Percentiles rank a stretch among this genome's conserved stretches.
phyloP scores from a whole-genome alignment of 371 early-diverging fungal species.

The Funneliformis caledonium region DNA sequence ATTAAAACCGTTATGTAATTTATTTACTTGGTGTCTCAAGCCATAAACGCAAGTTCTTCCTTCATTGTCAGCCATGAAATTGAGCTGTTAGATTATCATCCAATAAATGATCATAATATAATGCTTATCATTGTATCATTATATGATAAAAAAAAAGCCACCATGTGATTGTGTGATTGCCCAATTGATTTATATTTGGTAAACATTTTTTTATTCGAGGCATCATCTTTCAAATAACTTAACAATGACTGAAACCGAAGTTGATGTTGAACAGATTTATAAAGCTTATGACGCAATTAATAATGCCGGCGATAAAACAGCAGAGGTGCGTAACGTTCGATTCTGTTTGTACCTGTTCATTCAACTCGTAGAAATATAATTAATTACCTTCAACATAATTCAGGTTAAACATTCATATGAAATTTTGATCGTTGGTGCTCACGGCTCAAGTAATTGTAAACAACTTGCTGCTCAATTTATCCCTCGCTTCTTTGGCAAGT shows the following conservation, averaged over 20 bases:
- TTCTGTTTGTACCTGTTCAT: neutral
- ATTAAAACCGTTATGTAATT: neutral
- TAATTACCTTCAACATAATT: neutral
- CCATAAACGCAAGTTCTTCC: constrained; percentile 51
- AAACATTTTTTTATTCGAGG: neutral
- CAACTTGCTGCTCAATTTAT: constrained; percentile 48
- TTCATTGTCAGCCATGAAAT: constrained; percentile 4
- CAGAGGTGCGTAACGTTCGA: constrained; percentile 40
- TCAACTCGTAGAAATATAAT: neutral
- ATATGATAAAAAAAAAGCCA: too few species aligned
- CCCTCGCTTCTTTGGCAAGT: constrained; percentile 47
- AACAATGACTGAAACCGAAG: constrained; percentile 36
- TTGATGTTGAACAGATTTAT: constrained; percentile 47
- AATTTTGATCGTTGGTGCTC: constrained; percentile 45
- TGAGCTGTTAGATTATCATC: neutral
- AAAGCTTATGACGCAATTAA: constrained; percentile 48
- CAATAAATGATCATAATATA: too few species aligned
- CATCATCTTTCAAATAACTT: neutral
- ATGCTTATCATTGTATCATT: too few species aligned
- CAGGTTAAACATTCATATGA: constrained; percentile 45
- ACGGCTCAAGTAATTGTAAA: constrained; percentile 47
- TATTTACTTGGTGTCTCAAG: constrained; percentile 67
- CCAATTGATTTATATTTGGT: neutral
- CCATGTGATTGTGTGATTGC: too few species aligned
- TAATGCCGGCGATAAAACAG: constrained; percentile 45